Percentiles rank a stretch among this genome's conserved stretches.
These are phyloP conservation scores for Rutstroemia sp. DNA, from an alignment of 2,329 filamentous ascomycete genomes.

Conservation along the genomic window DNA sequence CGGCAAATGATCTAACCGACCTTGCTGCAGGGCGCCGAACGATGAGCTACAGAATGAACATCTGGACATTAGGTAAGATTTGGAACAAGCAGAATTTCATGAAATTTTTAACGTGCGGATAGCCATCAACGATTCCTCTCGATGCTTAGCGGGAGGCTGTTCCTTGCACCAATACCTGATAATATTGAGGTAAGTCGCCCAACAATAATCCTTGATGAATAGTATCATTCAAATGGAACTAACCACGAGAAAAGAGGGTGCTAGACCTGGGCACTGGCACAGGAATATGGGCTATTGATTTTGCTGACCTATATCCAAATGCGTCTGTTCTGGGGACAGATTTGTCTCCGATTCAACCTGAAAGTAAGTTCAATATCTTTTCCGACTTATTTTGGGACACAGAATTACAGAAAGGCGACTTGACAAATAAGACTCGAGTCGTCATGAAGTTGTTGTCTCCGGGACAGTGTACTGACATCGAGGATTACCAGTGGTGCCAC, in stretches of 20 bases:
- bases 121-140: constrained; percentile 28
- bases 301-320: constrained; percentile 28
- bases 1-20: not conserved
- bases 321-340: constrained; percentile 28
- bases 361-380: constrained; percentile 19
- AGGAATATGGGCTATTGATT: constrained; percentile 38
- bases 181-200: constrained; percentile 15
- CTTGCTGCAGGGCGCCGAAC: constrained; percentile 23
- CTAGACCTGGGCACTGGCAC: constrained; percentile 33
- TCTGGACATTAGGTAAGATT: constrained; percentile 20
- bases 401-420: too few relatives aligned
- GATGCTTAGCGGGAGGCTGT: constrained; percentile 20
- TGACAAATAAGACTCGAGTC: too few relatives aligned
- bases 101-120: not conserved
- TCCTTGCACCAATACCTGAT: constrained; percentile 27
- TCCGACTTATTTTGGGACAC: too few relatives aligned
- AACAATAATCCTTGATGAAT: not conserved
- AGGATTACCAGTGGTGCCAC: constrained; percentile 37
- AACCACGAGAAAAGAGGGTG: not conserved
- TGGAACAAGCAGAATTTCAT: not conserved
- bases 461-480: not conserved
- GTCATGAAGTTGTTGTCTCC: too few relatives aligned
- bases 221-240: not conserved
- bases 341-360: constrained; percentile 31
- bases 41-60: constrained; percentile 27